Conservation (phyloP, 139 green algal species). For the Pleodorina starrii region DNA sequence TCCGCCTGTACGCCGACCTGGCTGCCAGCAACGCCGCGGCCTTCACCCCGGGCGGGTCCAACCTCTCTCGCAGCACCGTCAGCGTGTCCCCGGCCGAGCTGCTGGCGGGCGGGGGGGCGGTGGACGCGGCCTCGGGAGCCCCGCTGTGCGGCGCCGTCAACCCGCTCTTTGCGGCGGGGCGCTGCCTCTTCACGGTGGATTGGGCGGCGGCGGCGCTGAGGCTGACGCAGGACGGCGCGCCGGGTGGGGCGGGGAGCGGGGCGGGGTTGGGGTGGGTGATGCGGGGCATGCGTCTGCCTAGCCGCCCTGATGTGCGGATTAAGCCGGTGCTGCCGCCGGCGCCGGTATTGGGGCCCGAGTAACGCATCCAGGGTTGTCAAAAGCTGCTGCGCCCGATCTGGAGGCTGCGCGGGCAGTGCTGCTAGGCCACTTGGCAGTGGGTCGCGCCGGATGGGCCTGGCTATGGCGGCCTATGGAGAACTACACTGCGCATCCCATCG, state of each 20-base stretch:
- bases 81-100: background rate
- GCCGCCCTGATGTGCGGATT: too few relatives aligned
- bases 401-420: too few relatives aligned
- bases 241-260: background rate
- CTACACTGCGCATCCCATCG: too few relatives aligned
- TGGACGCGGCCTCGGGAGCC: background rate
- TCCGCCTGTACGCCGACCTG: constrained; percentile 4
- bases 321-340: too few relatives aligned
- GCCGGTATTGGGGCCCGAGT: too few relatives aligned
- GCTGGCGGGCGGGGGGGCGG: background rate
- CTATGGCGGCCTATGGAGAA: too few relatives aligned
- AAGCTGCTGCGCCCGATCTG: too few relatives aligned
- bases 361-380: too few relatives aligned
- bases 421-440: too few relatives aligned
- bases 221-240: background rate
- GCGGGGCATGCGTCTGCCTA: too few relatives aligned
- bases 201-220: constrained; percentile 8
- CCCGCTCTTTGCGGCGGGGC: constrained; percentile 14
- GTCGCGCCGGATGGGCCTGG: too few relatives aligned
- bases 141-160: constrained; percentile 19
- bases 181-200: constrained; percentile 29
- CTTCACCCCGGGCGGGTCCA: constrained; percentile 17
- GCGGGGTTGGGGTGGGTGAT: background rate
- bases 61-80: constrained; percentile 7
- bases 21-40: constrained; percentile 26